Evolutionary conservation across 805 yeast genomes (phyloP).

Genomic region (Suhomyces xylopsoci): DNA sequence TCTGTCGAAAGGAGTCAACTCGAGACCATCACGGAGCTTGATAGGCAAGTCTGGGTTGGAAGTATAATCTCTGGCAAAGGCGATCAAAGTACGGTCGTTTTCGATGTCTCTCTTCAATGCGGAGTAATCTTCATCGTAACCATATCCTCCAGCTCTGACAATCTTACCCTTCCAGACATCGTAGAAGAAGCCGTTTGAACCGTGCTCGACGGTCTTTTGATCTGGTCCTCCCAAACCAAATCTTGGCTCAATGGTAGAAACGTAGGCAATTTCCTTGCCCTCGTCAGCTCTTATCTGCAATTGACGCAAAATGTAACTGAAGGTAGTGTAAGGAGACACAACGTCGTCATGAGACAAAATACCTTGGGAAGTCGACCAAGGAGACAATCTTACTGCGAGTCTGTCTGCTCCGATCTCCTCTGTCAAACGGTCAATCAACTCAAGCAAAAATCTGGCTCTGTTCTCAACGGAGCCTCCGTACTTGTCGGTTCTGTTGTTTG

Average conservation of each 20-base stretch:
- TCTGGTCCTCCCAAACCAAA: slow-evolving; percentile 14
- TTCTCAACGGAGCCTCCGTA: slow-evolving; percentile 39
- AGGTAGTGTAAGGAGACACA: slow-evolving; percentile 34
- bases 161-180: slow-evolving; percentile 34
- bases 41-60: slow-evolving; percentile 55
- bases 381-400: slow-evolving; percentile 25
- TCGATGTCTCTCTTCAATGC: slow-evolving; percentile 2
- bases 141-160: slow-evolving; percentile 19
- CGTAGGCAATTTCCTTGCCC: slow-evolving; percentile 24
- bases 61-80: slow-evolving; percentile 48
- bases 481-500: slow-evolving; percentile 30
- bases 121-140: slow-evolving; percentile 15
- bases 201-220: slow-evolving; percentile 14
- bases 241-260: slow-evolving; percentile 38
- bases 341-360: slow-evolving; percentile 26
- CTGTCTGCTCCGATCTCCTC: background rate
- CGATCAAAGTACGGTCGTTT: slow-evolving; percentile 28
- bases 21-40: slow-evolving; percentile 37
- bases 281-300: slow-evolving; percentile 35
- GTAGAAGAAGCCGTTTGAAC: slow-evolving; percentile 17
- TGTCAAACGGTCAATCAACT: slow-evolving; percentile 14
- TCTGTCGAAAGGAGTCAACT: slow-evolving; percentile 39
- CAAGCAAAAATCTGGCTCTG: slow-evolving; percentile 32
- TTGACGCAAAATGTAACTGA: slow-evolving; percentile 38
- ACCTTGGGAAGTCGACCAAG: slow-evolving; percentile 35